Conservation (phyloP, 108 stramenopile genomes). For the Parmales sp. region DNA sequence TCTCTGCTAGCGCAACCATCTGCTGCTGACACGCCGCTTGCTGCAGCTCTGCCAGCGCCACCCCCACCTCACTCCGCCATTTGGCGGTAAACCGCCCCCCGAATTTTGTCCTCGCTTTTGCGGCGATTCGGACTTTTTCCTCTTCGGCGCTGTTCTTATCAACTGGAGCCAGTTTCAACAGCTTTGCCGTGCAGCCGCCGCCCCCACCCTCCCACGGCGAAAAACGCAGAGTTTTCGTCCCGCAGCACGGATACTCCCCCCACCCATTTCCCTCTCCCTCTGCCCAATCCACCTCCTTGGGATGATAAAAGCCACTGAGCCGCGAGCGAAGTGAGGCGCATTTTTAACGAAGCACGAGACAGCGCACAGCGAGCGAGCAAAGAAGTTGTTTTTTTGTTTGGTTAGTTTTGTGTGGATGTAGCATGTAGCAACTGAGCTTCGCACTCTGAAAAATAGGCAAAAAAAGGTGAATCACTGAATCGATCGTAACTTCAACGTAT, state of each 20-base stretch:
- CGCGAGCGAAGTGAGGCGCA: too few relatives aligned
- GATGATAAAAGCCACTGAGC: background rate
- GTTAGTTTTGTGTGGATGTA: too few relatives aligned
- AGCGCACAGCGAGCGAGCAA: too few relatives aligned
- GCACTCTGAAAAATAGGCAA: too few relatives aligned
- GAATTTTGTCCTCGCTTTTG: background rate
- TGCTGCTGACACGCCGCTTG: background rate
- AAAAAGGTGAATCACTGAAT: too few relatives aligned
- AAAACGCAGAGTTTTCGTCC: background rate
- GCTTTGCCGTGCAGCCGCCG: background rate
- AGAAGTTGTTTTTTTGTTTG: too few relatives aligned
- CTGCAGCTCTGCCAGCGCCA: background rate
- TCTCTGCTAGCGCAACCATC: background rate
- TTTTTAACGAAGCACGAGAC: too few relatives aligned
- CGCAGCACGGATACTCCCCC: constrained; percentile 3
- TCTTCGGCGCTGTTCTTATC: background rate
- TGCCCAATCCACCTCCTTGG: background rate
- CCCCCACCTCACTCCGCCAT: background rate
- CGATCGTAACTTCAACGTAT: too few relatives aligned
- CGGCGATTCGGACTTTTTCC: background rate
- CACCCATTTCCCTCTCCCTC: background rate
- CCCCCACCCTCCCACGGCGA: background rate
- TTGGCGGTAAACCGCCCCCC: background rate
- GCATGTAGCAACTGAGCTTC: too few relatives aligned
- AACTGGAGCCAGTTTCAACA: background rate